Evolutionary conservation across 2,329 filamentous ascomycete genomes (phyloP), one percentile per base, ranked within the genome.

Genomic region (Colletotrichum orchidophilum): DNA sequence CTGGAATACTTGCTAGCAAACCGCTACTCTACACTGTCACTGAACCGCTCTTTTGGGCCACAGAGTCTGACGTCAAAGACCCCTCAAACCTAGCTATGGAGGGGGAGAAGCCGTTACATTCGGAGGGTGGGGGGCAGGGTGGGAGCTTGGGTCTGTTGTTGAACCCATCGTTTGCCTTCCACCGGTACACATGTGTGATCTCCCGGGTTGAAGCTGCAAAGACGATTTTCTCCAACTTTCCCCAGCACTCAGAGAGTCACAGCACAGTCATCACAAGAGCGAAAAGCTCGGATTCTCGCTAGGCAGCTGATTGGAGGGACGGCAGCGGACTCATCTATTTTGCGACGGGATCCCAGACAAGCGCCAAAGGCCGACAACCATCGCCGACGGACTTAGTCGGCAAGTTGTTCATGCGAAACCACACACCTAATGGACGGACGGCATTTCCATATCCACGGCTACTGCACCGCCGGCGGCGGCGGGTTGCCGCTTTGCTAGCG

Each of bases 121-220:
- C 9, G 15, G 46, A 33, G 55, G 27, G 26, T 33, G 15, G 27
- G 52, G n/a, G n/a, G 49, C 8, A 11, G 3, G 24, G 27, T 12
- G 7, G 58, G 50, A 63, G 64, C 58, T 67, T 67, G 58, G 64
- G 33, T 63, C 58, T 27, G 57, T 49, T 21, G 49, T n/a, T 7
- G 35, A 63, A 24, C 58, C 57, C 35, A n/a, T 21, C 27, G 27
- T 55, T 7, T 33, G 11, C 13, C 26, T 54, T 46, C 39, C 26
- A 5, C 52, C 52, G 26, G n/a, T 31, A 55, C 27, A 26, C 15
- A 55, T n/a, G 52, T n/a, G 31, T 55, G 18, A n/a, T n/a, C 13
- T 15, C 52, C 8, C 52, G 11, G 52, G 26, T 9, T 31, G 8
- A 5, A 18, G 27, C 52, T 21, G 49, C 49, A 52, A 26, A 29